Base-by-base conservation (phyloP, 2,329 filamentous ascomycete genomes). In the Venturia carpophila region DNA sequence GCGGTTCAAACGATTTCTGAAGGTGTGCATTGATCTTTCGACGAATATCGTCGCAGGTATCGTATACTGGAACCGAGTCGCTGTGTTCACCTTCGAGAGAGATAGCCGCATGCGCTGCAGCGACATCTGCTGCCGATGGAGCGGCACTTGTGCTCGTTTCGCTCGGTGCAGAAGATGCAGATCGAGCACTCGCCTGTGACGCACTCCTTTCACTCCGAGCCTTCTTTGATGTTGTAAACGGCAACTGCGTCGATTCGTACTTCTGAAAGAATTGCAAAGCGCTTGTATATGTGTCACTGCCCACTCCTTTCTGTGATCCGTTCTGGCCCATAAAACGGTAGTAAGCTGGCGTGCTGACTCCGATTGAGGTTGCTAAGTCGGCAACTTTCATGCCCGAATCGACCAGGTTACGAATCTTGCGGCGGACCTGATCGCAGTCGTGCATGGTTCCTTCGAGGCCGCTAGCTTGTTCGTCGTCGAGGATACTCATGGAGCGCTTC, bases 1-100 rank as follows among this genome's bases (percentile, higher is more conserved):
- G 79, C 0, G 80, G 84, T 62, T 84, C 74, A 49, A 75, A 75
- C 0, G 78, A 75, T 58, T 79, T 75, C n/a, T 73, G 71, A 10
- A 86, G 74, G 66, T 82, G 74, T 0, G 78, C 77, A 37, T 77
- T 76, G 68, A 83, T 82, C 73, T 83, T 83, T 70, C 73, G 76
- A 60, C 81, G 77, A 21, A 83, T 68, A 56, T 79, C 78, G 66
- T 83, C 77, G 70, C 81, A 83, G 1, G 78, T 80, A 67, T 83
- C 80, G 67, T 74, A 83, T 47, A 84, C 71, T 1, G 73, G 72
- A 30, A 83, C 79, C 0, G 64, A 68, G n/a, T 73, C 71, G 3
- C 69, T 68, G 0, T 75, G 75, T 69, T 83, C 81, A 19, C 77
- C 77, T 0, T 74, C 72, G 0, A 84, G 75, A 7, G 69, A 60